phyloP scores from a whole-genome alignment of 2,329 filamentous ascomycete species.

The Diplodia scrobiculata region DNA sequence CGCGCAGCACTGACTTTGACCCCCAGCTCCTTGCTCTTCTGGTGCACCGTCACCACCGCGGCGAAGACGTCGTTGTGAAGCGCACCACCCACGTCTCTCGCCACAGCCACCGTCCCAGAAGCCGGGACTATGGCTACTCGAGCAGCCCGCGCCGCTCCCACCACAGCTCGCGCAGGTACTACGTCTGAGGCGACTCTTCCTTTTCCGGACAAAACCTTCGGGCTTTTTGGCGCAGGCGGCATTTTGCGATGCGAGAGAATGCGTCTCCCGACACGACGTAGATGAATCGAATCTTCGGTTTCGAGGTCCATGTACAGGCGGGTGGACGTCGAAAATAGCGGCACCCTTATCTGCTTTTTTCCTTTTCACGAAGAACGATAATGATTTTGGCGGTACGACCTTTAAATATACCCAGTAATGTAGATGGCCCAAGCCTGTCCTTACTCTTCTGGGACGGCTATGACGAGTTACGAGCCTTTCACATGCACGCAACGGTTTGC shows the following conservation, averaged over 20 bases:
- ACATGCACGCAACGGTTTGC: constrained; percentile 6
- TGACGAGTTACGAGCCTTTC: constrained; percentile 11
- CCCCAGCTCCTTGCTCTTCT: constrained; percentile 61
- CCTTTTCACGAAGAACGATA: constrained; percentile 13
- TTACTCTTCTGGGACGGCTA: constrained; percentile 11
- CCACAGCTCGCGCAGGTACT: constrained; percentile 43
- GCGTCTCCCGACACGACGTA: constrained; percentile 6
- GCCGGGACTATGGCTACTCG: constrained; percentile 32
- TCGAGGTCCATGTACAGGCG: constrained; percentile 10
- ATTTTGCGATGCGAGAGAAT: constrained; percentile 8
- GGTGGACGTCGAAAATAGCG: background rate
- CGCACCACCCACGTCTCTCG: constrained; percentile 53
- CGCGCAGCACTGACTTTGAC: constrained; percentile 33
- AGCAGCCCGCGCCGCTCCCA: constrained; percentile 45
- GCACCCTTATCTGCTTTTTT: background rate
- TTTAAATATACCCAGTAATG: constrained; percentile 27
- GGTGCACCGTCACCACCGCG: constrained; percentile 51
- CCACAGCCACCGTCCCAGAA: constrained; percentile 38
- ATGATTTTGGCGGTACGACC: constrained; percentile 11
- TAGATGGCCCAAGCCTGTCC: constrained; percentile 17
- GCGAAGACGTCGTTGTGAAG: constrained; percentile 57
- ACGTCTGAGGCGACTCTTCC: constrained; percentile 33
- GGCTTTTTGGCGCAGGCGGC: constrained; percentile 7
- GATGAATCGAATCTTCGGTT: background rate
- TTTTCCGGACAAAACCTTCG: background rate